Percentiles rank a stretch among this genome's conserved stretches.
Evolutionary conservation across 805 yeast genomes (phyloP).

Genomic region (Yarrowia keelungensis): DNA sequence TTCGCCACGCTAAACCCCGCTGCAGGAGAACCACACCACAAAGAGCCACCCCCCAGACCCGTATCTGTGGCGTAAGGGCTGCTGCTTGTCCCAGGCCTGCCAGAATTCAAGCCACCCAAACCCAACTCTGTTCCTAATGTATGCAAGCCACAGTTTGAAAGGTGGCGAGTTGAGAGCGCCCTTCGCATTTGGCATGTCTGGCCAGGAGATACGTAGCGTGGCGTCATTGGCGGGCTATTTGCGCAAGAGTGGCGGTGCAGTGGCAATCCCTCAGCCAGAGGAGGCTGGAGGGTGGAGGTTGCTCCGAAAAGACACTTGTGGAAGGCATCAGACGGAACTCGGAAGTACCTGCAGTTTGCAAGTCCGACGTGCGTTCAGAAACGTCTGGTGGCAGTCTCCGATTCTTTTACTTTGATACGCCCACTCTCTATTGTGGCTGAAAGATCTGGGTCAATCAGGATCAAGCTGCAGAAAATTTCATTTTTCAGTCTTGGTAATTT

Average conservation of each 20-base stretch:
- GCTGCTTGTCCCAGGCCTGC: not conserved
- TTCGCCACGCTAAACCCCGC: no score
- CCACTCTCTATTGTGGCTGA: no score
- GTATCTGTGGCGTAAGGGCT: slow-evolving; percentile 7
- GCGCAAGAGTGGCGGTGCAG: slow-evolving; percentile 25
- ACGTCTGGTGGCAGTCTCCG: no score
- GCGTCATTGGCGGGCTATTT: slow-evolving; percentile 6
- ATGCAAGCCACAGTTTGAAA: slow-evolving; percentile 33
- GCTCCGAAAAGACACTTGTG: no score
- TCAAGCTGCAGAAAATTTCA: no score
- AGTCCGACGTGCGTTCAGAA: not conserved
- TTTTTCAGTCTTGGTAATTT: not conserved
- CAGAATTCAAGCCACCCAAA: not conserved
- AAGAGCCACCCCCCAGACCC: not conserved
- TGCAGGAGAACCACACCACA: not conserved
- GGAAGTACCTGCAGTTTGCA: slow-evolving; percentile 17
- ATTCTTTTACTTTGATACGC: no score
- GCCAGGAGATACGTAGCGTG: slow-evolving; percentile 1
- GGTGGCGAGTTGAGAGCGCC: slow-evolving; percentile 32
- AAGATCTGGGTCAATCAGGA: no score
- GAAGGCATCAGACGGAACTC: not conserved
- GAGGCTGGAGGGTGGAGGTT: no score
- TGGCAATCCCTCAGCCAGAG: no score
- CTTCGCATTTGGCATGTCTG: slow-evolving; percentile 1
- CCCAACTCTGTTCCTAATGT: not conserved